Evolutionary conservation across 441 rosid genomes (phyloP).

Genomic region (Daphne laureola): DNA sequence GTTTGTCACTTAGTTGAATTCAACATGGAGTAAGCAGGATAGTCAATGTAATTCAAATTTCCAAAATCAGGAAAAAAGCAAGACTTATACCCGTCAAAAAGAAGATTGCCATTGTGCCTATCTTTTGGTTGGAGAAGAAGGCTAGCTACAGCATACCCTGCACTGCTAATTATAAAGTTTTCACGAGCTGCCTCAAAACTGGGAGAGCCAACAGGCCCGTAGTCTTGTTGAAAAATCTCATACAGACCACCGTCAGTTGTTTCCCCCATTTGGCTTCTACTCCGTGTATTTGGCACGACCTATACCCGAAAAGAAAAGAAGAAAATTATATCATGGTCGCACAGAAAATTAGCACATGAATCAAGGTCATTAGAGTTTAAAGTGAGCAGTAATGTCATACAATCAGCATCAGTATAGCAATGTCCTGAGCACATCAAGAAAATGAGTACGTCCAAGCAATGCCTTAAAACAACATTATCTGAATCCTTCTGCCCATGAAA

Average conservation of each 20-base stretch:
- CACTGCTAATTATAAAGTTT: slow-evolving; percentile 92
- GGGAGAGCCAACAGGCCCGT: slow-evolving; percentile 86
- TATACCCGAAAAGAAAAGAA: slow-evolving; percentile 11
- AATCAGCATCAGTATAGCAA: too few relatives aligned
- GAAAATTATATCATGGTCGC: too few relatives aligned
- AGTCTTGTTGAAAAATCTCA: slow-evolving; percentile 96
- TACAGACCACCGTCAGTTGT: slow-evolving; percentile 96
- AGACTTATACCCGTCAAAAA: slow-evolving; percentile 63
- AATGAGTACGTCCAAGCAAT: too few relatives aligned
- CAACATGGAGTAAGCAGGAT: too few relatives aligned
- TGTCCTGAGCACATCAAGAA: too few relatives aligned
- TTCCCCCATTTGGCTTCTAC: slow-evolving; percentile 99
- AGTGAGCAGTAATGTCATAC: too few relatives aligned
- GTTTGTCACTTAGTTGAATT: too few relatives aligned
- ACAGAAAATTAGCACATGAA: too few relatives aligned
- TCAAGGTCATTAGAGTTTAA: too few relatives aligned
- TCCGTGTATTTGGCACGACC: slow-evolving; percentile 92
- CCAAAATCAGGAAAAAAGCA: slow-evolving; percentile 6
- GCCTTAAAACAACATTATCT: too few relatives aligned
- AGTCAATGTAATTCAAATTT: neutral
- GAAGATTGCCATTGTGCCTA: slow-evolving; percentile 98
- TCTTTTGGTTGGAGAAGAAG: slow-evolving; percentile 97
- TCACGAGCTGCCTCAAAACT: slow-evolving; percentile 88
- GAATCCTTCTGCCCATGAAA: too few relatives aligned
- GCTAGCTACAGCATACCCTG: slow-evolving; percentile 98